Conservation (phyloP, 2,329 filamentous ascomycete species). For the Talaromyces islandicus region DNA sequence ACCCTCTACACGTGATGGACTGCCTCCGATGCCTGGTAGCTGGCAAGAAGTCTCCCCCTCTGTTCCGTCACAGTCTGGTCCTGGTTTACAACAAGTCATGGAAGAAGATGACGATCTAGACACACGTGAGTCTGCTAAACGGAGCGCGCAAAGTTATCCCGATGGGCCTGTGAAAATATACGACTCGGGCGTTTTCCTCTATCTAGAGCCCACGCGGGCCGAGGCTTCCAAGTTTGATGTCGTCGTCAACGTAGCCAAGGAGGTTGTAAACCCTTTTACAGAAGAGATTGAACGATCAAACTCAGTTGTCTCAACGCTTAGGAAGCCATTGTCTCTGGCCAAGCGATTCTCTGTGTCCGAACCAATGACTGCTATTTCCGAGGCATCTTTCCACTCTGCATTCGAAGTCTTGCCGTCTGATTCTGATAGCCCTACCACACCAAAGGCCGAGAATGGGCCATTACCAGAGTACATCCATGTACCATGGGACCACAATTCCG, state of each 20-base stretch:
- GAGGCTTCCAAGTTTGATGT: constrained; percentile 58
- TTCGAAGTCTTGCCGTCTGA: constrained; percentile 34
- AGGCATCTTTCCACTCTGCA: constrained; percentile 45
- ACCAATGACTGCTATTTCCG: constrained; percentile 40
- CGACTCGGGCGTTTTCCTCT: constrained; percentile 56
- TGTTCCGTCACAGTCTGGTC: constrained; percentile 10
- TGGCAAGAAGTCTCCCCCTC: constrained; percentile 26
- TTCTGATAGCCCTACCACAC: constrained; percentile 22
- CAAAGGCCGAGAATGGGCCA: constrained; percentile 24
- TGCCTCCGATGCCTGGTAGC: constrained; percentile 20
- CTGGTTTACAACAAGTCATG: constrained; percentile 35
- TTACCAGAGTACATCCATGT: constrained; percentile 62
- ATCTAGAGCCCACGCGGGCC: constrained; percentile 56
- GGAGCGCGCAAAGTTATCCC: constrained; percentile 58
- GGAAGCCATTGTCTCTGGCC: constrained; percentile 32
- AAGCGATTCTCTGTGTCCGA: constrained; percentile 32
- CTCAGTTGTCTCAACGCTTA: constrained; percentile 40
- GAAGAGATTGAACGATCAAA: constrained; percentile 22
- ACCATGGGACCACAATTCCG: constrained; percentile 62
- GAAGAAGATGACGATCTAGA: constrained; percentile 42
- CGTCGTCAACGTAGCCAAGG: constrained; percentile 60
- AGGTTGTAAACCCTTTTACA: constrained; percentile 56
- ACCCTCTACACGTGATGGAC: constrained; percentile 27
- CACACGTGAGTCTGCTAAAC: constrained; percentile 53
- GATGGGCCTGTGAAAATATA: constrained; percentile 61